Evolutionary conservation across 2,329 filamentous ascomycete species (phyloP), one percentile per base, ranked within the genome.

Genomic region (Tothia fuscella): DNA sequence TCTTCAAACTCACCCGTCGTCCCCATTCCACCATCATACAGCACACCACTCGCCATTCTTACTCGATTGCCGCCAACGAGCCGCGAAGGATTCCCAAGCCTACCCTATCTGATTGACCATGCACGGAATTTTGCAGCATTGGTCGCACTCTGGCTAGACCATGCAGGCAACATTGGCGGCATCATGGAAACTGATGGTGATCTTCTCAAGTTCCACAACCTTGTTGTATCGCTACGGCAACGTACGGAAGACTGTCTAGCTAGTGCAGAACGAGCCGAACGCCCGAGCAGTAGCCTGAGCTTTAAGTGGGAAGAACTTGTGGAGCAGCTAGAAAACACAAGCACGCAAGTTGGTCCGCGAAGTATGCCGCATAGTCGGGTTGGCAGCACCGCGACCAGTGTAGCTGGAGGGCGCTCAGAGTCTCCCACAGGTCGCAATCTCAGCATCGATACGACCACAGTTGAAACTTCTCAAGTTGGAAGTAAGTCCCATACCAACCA

Each of bases 21-120:
- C 33, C 67, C 76, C 6, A 71, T 86, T 6, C 83, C 85, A 2
- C 82, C 87, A 1, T 86, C 84, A 2, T 98, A 96, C 62, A 88
- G 84, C 37, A 95, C 91, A 0, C 91, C 91, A 1, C 78, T 91
- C 42, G 87, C 88, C 7, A 96, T 98, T 47, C 73, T 93, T 31
- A 78, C 80, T 32, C 81, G 91, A 1, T 65, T 96, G 12, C 81
- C 85, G 6, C 76, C 80, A 7, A 80, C 80, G 1, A 85, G 84
- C 6, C 76, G 85, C 43, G 91, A 98, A 63, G 91, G 91, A 0
- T 94, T 95, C 52, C 89, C 88, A 0, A 91, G 84, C 34, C 68
- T 98, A 12, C 91, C 91, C 1, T 95, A 93, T 56, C 72, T 98
- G 3, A 83, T 98, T 47, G 91, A 98, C 51, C 80, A 88, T 48